Conservation (phyloP, 371 early-diverging fungal genomes). For the Neoconidiobolus thromboides region DNA sequence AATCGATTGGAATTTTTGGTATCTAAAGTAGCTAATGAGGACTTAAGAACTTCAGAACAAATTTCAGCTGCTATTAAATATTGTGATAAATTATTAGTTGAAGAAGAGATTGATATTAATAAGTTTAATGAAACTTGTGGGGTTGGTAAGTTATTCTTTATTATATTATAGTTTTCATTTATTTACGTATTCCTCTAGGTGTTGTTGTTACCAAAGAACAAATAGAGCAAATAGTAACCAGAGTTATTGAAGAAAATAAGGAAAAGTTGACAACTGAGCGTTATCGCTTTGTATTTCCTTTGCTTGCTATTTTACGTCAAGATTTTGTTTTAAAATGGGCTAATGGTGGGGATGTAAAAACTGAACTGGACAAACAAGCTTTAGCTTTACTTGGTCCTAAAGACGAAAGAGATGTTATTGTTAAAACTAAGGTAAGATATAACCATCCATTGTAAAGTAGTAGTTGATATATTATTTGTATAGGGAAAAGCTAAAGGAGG, state of each 20-base stretch:
- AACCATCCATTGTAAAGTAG: too few species aligned
- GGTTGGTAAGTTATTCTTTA: conserved; percentile 45
- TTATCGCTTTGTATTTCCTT: conserved; percentile 54
- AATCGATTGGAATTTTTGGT: conserved; percentile 59
- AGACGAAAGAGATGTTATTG: conserved; percentile 77
- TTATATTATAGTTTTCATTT: not conserved
- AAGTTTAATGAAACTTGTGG: conserved; percentile 71
- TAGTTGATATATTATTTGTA: not conserved
- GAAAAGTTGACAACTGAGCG: conserved; percentile 59
- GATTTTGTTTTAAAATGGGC: conserved; percentile 72
- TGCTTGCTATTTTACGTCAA: conserved; percentile 51
- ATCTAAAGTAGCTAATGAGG: conserved; percentile 31
- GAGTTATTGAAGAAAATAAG: conserved; percentile 39
- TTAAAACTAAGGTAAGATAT: conserved; percentile 33
- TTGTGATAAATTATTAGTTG: conserved; percentile 25
- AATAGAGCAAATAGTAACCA: conserved; percentile 27
- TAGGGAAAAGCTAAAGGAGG: conserved; percentile 18
- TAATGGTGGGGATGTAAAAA: conserved; percentile 64
- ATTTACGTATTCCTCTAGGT: conserved; percentile 19
- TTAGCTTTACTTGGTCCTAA: conserved; percentile 77
- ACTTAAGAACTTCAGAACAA: conserved; percentile 66
- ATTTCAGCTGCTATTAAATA: conserved; percentile 76
- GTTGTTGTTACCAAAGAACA: conserved; percentile 55
- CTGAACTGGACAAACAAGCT: conserved; percentile 65
- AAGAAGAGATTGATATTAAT: conserved; percentile 22